Evolutionary conservation across 2,329 filamentous ascomycete genomes (phyloP).

Genomic region (Aspergillus pseudoviridinutans): DNA sequence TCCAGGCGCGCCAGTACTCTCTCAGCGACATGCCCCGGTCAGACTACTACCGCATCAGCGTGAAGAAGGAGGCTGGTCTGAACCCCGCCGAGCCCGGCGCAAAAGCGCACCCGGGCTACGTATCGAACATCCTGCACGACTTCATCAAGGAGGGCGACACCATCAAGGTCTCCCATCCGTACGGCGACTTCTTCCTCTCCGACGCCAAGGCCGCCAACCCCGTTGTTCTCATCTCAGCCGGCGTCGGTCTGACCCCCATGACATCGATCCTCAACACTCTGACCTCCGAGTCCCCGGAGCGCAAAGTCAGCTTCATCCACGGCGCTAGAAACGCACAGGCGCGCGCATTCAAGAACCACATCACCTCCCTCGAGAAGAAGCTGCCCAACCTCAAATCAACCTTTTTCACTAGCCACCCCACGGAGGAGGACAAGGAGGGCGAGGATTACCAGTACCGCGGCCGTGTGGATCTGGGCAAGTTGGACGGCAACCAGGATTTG

Average conservation of each 20-base stretch:
- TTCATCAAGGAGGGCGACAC: conserved; percentile 57
- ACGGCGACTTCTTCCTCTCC: conserved; percentile 55
- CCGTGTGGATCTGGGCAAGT: conserved; percentile 52
- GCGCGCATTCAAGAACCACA: conserved; percentile 52
- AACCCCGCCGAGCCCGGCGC: conserved; percentile 19
- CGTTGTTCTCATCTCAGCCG: conserved; percentile 59
- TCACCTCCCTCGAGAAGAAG: conserved; percentile 42
- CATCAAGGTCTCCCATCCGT: conserved; percentile 63
- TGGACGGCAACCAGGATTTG: conserved; percentile 51
- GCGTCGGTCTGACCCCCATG: conserved; percentile 58
- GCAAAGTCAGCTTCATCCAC: conserved; percentile 58
- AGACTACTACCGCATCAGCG: conserved; percentile 64
- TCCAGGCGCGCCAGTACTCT: conserved; percentile 68
- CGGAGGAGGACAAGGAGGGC: conserved; percentile 46
- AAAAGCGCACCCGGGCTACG: conserved; percentile 55
- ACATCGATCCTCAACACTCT: conserved; percentile 58
- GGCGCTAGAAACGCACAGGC: conserved; percentile 47
- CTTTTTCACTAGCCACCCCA: conserved; percentile 55
- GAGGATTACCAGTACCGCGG: conserved; percentile 58
- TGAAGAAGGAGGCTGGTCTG: conserved; percentile 62
- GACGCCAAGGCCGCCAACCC: conserved; percentile 41
- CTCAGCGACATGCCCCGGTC: conserved; percentile 61
- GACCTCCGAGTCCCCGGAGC: conserved; percentile 37
- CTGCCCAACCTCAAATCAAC: conserved; percentile 49
- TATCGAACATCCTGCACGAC: conserved; percentile 67